Evolutionary conservation across 192 early-diverging fungal genomes (phyloP).

Genomic region (Polychytrium aggregatum): DNA sequence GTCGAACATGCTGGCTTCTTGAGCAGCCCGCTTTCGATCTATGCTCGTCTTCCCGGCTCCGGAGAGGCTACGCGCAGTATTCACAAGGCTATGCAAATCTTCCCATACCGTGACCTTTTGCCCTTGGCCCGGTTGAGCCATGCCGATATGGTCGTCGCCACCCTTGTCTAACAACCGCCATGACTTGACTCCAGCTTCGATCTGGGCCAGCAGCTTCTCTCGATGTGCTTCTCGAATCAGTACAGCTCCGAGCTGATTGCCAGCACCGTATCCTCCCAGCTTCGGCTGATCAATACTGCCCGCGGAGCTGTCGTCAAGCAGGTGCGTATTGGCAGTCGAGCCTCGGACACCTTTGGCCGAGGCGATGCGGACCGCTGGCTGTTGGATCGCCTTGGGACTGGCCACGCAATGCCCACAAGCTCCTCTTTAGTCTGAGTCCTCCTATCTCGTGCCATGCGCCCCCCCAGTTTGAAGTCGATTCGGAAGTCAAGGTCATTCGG

Average conservation of each 20-base stretch:
- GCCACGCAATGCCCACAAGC: constrained; percentile 27
- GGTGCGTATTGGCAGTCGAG: constrained; percentile 1
- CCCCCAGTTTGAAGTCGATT: constrained; percentile 14
- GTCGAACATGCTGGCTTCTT: not conserved
- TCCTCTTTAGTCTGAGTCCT: constrained; percentile 32
- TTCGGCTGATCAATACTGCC: constrained; percentile 14
- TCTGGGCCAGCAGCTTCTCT: constrained; percentile 3
- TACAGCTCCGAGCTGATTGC: constrained; percentile 26
- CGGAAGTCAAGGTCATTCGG: constrained; percentile 37
- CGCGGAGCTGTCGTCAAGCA: constrained; percentile 19
- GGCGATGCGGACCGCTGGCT: not conserved
- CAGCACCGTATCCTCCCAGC: not conserved
- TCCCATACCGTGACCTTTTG: not conserved
- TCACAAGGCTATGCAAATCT: too few species aligned
- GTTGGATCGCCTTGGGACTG: not conserved
- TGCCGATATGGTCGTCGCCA: not conserved
- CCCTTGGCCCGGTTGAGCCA: not conserved
- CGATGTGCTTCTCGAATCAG: constrained; percentile 16
- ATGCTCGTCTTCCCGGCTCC: not conserved
- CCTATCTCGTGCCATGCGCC: constrained; percentile 34
- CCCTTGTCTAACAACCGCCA: not conserved
- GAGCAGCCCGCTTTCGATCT: not conserved
- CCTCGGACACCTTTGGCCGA: not conserved
- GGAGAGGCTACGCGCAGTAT: too few species aligned
- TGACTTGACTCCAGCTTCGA: constrained; percentile 5